These are phyloP conservation scores for Maudiozyma pseudohumilis DNA, from an alignment of 805 yeast species.

Conservation along the genomic window DNA sequence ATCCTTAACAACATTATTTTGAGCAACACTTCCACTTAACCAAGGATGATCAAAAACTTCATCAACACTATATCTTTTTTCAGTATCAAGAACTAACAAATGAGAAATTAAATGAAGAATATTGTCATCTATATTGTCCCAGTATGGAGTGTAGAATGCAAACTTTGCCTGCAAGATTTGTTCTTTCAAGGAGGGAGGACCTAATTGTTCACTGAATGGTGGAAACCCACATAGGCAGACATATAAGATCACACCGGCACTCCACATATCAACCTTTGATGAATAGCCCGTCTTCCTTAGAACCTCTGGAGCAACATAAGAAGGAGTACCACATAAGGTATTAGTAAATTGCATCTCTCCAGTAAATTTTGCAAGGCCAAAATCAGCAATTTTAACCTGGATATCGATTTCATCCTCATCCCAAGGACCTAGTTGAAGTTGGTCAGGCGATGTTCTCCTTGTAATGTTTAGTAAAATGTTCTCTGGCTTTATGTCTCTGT, in stretches of 20 bases:
- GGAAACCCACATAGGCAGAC: slow-evolving; percentile 80
- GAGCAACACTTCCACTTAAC: slow-evolving; percentile 33
- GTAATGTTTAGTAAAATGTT: slow-evolving; percentile 48
- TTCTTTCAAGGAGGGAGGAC: slow-evolving; percentile 69
- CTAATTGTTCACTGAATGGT: slow-evolving; percentile 74
- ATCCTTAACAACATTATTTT: slow-evolving; percentile 9
- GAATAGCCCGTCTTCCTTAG: slow-evolving; percentile 47
- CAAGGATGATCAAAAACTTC: slow-evolving; percentile 86
- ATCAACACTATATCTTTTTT: slow-evolving; percentile 67
- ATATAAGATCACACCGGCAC: slow-evolving; percentile 66
- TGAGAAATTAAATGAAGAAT: slow-evolving; percentile 58
- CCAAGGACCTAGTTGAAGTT: slow-evolving; percentile 33
- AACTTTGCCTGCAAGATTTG: slow-evolving; percentile 58
- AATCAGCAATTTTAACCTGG: slow-evolving; percentile 70
- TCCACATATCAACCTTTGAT: slow-evolving; percentile 73
- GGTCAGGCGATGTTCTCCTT: slow-evolving; percentile 30
- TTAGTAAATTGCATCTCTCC: slow-evolving; percentile 68
- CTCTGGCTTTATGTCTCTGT: slow-evolving; percentile 74
- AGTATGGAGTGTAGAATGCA: slow-evolving; percentile 71
- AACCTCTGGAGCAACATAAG: slow-evolving; percentile 80
- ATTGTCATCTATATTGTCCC: slow-evolving; percentile 61
- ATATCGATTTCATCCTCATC: slow-evolving; percentile 48
- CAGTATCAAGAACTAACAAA: slow-evolving; percentile 54
- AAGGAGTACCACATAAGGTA: slow-evolving; percentile 79
- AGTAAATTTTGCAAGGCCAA: slow-evolving; percentile 54